Conservation (phyloP, 495 filamentous ascomycete species). For the Penicillium paxilli region DNA sequence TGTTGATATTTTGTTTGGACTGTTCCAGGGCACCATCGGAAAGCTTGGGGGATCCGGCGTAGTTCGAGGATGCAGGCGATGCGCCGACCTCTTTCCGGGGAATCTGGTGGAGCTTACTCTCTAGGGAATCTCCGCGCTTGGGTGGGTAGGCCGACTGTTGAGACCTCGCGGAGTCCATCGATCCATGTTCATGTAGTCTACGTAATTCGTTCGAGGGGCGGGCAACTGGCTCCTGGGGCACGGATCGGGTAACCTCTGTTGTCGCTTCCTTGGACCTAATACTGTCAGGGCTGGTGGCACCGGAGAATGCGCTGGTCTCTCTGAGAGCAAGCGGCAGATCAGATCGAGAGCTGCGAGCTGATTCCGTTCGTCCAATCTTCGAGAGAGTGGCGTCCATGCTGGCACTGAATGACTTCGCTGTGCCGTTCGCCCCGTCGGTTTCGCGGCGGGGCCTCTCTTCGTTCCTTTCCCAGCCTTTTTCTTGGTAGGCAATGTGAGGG, state of each 20-base stretch:
- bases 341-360: conserved; percentile 66
- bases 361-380: conserved; percentile 59
- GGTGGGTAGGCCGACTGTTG: conserved; percentile 42
- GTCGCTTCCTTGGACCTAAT: conserved; percentile 23
- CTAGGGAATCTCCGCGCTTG: conserved; percentile 59
- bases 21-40: conserved; percentile 50
- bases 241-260: conserved; percentile 23
- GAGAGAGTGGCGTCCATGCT: conserved; percentile 37
- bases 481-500: conserved; percentile 90
- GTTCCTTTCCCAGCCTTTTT: conserved; percentile 67
- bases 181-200: conserved; percentile 38
- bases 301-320: conserved; percentile 35
- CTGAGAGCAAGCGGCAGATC: conserved; percentile 37
- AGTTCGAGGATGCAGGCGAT: conserved; percentile 27
- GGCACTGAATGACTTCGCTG: conserved; percentile 67
- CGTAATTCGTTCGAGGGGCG: conserved; percentile 41
- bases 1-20: conserved; percentile 31
- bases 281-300: conserved; percentile 35
- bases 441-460: conserved; percentile 36
- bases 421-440: conserved; percentile 9
- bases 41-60: conserved; percentile 54
- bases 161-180: conserved; percentile 36
- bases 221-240: conserved; percentile 26
- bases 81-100: conserved; percentile 36
- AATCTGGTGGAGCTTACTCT: conserved; percentile 35